Evolutionary conservation across 768 basidiomycete genomes (phyloP).

Genomic region (Suillus brevipes): DNA sequence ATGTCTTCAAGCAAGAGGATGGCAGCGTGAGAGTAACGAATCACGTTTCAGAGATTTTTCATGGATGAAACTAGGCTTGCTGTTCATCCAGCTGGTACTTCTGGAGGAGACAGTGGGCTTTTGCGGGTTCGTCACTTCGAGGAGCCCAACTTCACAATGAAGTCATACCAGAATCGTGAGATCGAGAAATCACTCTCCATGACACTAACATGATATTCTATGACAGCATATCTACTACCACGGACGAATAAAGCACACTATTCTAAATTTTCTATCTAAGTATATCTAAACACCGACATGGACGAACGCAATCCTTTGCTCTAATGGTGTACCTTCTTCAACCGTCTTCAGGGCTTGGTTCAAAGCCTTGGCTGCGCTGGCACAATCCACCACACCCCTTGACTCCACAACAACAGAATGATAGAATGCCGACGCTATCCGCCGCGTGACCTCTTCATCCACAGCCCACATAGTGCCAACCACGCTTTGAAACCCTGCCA

Average conservation of each 20-base stretch:
- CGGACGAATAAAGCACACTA: neutral
- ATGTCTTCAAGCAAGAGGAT: slow-evolving; percentile 93
- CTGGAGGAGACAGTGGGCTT: slow-evolving; percentile 95
- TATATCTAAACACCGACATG: slow-evolving; percentile 24
- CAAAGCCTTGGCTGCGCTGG: slow-evolving; percentile 21
- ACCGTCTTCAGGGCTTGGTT: slow-evolving; percentile 19
- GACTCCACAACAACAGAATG: slow-evolving; percentile 17
- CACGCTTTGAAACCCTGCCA: slow-evolving; percentile 33
- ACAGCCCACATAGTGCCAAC: slow-evolving; percentile 37
- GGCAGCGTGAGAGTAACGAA: slow-evolving; percentile 82
- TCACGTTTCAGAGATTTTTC: slow-evolving; percentile 67
- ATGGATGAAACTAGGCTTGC: no score
- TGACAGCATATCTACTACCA: neutral
- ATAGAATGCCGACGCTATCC: slow-evolving; percentile 23
- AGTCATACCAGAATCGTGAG: slow-evolving; percentile 89
- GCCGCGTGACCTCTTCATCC: slow-evolving; percentile 23
- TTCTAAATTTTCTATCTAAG: neutral
- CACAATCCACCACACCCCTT: slow-evolving; percentile 14
- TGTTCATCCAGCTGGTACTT: slow-evolving; percentile 90
- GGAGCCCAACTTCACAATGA: slow-evolving; percentile 87
- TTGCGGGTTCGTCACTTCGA: slow-evolving; percentile 93
- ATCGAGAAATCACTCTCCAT: slow-evolving; percentile 41
- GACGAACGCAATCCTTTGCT: slow-evolving; percentile 30
- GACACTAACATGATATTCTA: neutral
- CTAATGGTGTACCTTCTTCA: slow-evolving; percentile 17